These are phyloP conservation scores for Grifola frondosa DNA, from an alignment of 1,284 basidiomycete species.

Conservation along the genomic window DNA sequence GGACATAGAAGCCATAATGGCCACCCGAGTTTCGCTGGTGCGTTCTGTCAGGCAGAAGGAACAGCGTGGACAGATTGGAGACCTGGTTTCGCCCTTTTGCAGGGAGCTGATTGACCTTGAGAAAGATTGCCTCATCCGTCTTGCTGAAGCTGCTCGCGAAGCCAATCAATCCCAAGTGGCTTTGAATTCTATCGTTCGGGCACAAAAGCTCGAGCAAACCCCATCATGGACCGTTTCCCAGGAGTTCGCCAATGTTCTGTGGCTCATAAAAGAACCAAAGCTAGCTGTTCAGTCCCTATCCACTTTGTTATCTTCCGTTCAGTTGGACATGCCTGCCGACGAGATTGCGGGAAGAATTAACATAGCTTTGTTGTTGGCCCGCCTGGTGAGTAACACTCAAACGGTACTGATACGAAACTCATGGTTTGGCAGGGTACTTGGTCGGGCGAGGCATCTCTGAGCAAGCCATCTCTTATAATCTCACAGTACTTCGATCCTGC, in stretches of 20 bases:
- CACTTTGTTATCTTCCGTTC: slow-evolving; percentile 38
- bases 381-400: slow-evolving; percentile 47
- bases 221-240: slow-evolving; percentile 59
- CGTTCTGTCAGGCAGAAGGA: slow-evolving; percentile 65
- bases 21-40: slow-evolving; percentile 82
- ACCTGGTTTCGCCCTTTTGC: slow-evolving; percentile 56
- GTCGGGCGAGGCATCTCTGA: slow-evolving; percentile 83
- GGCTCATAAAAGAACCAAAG: slow-evolving; percentile 84
- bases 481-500: slow-evolving; percentile 71
- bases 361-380: slow-evolving; percentile 55
- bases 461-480: slow-evolving; percentile 79
- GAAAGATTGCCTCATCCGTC: slow-evolving; percentile 65
- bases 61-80: slow-evolving; percentile 72
- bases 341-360: slow-evolving; percentile 20
- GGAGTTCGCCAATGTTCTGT: slow-evolving; percentile 90
- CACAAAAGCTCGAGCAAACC: slow-evolving; percentile 58
- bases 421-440: slow-evolving; percentile 70
- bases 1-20: slow-evolving; percentile 76
- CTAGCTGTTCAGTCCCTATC: slow-evolving; percentile 79
- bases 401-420: slow-evolving; percentile 4
- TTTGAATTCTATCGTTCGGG: slow-evolving; percentile 80
- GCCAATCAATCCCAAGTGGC: slow-evolving; percentile 78
- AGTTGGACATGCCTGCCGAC: slow-evolving; percentile 6
- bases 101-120: slow-evolving; percentile 61
- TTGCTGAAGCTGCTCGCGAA: slow-evolving; percentile 76